These are phyloP conservation scores for Gaertneriomyces semiglobifer DNA, from an alignment of 192 early-diverging fungal genomes.

Conservation along the genomic window DNA sequence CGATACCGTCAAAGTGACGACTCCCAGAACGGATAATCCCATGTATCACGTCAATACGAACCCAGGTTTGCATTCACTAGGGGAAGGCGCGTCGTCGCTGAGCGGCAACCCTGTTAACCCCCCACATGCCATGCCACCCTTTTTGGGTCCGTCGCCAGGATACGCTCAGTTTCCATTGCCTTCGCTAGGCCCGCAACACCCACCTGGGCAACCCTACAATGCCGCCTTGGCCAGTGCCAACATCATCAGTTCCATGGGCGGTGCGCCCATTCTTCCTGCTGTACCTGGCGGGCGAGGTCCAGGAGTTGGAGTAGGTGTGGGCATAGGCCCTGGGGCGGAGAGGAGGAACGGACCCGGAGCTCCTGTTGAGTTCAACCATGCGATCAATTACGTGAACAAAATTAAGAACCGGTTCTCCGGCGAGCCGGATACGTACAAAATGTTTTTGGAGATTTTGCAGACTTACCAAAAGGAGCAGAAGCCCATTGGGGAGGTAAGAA, in stretches of 20 bases:
- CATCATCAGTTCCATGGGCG: constrained; percentile 30
- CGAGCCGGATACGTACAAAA: constrained; percentile 94
- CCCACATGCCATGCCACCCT: constrained; percentile 11
- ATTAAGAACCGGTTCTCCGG: constrained; percentile 94
- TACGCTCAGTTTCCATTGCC: constrained; percentile 1
- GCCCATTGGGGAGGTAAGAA: constrained; percentile 84
- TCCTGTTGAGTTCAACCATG: constrained; percentile 96
- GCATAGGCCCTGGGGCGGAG: constrained; percentile 4
- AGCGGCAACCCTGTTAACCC: constrained; percentile 2
- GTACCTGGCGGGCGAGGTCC: too few relatives aligned
- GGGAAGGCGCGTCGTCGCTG: constrained; percentile 23
- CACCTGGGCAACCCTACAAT: constrained; percentile 11
- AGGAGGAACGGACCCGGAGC: constrained; percentile 6
- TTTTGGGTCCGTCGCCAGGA: constrained; percentile 9
- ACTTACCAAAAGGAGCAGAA: constrained; percentile 96
- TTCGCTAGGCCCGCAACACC: not conserved
- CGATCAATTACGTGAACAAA: constrained; percentile 99
- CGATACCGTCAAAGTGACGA: constrained; percentile 80
- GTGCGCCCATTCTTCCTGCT: too few relatives aligned
- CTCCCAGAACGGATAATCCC: constrained; percentile 52
- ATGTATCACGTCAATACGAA: constrained; percentile 16
- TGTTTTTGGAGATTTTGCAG: constrained; percentile 96
- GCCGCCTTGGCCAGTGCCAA: constrained; percentile 25
- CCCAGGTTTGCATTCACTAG: constrained; percentile 19
- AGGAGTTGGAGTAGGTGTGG: constrained; percentile 7